Evolutionary conservation across 805 yeast species (phyloP), one percentile per base, ranked within the genome.

Genomic region (Yarrowia sp.): DNA sequence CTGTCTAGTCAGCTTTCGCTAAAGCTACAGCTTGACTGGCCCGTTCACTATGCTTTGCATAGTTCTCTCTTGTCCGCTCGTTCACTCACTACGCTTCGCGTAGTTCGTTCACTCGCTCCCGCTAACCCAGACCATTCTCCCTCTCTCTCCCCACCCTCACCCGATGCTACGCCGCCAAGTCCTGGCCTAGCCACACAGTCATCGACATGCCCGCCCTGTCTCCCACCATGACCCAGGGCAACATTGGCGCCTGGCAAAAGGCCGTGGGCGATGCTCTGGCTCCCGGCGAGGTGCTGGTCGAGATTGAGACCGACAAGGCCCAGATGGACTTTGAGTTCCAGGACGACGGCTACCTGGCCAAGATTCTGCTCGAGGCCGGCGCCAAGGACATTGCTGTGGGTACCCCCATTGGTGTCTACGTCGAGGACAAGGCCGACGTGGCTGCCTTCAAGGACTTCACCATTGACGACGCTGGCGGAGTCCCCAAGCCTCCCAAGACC

Each of bases 191-290:
- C 22, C 98, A 95, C 81, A 87, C 90, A 70, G 88, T 95, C 76
- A 92, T 95, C 75, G 89, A 89, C 78, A 95, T 95, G 99, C 99
- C 99, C 61, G 99, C 99, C 10, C 83, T 95, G 75, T 94, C 98
- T n/a, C 99, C 99, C 73, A 95, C 99, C 68, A 95, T 95, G 99
- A 90, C 97, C 71, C 94, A 91, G 77, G 99, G 99, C 78, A 89
- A 87, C 79, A 83, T 95, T 72, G 94, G 94, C 48, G 83, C 86
- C 70, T 95, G 99, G 99, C 85, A 87, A 78, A 95, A 93, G 83
- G 80, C 85, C 55, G 91, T 88, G 46, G 99, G 99, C 76, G 99
- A 95, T 78, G 81, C 86, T 79, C 86, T 95, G 73, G 76, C 85
- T 40, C 95, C 98, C 22, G 99, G 99, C 80, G 98, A 95, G 91